Evolutionary conservation across 192 early-diverging fungal species (phyloP).

Genomic region (Entomortierella parvispora): DNA sequence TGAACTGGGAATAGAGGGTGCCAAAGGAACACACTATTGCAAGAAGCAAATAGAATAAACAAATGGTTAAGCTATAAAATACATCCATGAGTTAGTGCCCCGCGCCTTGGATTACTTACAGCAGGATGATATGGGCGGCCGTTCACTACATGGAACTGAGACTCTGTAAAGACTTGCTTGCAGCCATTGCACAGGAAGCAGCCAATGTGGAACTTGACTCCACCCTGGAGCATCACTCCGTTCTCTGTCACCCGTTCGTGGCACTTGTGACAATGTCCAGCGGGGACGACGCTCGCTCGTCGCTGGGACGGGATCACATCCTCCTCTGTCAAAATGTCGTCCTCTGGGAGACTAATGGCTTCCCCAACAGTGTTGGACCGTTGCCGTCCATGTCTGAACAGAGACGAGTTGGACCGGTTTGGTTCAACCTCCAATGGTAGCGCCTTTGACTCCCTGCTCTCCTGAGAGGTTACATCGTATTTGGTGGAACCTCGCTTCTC

Average conservation of each 20-base stretch:
- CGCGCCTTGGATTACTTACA: conserved; percentile 15
- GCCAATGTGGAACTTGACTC: conserved; percentile 52
- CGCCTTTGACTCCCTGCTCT: conserved; percentile 4
- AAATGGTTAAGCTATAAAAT: background rate
- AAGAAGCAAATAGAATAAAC: background rate
- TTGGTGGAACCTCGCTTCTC: background rate
- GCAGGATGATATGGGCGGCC: conserved; percentile 54
- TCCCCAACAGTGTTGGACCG: conserved; percentile 42
- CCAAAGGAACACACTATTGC: conserved; percentile 48
- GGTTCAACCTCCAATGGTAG: background rate
- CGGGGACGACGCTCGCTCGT: conserved; percentile 18
- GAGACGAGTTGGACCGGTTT: conserved; percentile 11
- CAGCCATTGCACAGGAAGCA: conserved; percentile 59
- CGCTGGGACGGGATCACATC: conserved; percentile 4
- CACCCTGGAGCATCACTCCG: conserved; percentile 52
- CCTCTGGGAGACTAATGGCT: conserved; percentile 25
- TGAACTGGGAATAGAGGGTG: conserved; percentile 5
- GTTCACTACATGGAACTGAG: conserved; percentile 52
- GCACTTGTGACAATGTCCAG: conserved; percentile 52
- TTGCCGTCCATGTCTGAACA: conserved; percentile 38
- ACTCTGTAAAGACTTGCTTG: conserved; percentile 55
- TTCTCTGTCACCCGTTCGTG: conserved; percentile 48
- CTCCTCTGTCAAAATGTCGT: conserved; percentile 10
- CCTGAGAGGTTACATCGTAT: background rate
- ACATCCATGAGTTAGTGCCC: background rate